Conservation (phyloP, 2,329 filamentous ascomycete species). For the Phyllosticta paracitricarpa region DNA sequence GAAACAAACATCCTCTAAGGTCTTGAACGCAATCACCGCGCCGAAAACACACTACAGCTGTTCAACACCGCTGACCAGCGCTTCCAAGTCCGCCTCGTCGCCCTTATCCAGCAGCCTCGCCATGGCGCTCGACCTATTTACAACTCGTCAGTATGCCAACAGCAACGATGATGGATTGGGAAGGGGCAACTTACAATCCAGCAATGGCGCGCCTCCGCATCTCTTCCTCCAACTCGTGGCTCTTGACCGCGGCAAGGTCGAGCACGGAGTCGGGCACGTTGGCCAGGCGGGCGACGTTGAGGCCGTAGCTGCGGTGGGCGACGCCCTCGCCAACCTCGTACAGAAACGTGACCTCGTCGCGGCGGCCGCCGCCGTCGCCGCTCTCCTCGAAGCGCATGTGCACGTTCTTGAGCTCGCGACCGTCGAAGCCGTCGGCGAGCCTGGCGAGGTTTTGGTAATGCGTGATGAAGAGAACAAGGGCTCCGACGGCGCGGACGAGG, state of each 20-base stretch:
- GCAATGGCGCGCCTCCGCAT: constrained; percentile 18
- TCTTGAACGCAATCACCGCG: not conserved
- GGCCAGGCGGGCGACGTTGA: constrained; percentile 85
- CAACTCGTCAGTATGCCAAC: not conserved
- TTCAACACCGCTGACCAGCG: constrained; percentile 7
- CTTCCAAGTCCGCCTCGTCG: constrained; percentile 13
- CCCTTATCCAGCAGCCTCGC: constrained; percentile 1
- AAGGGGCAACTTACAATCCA: not conserved
- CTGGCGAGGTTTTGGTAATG: constrained; percentile 86
- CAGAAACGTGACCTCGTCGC: constrained; percentile 81
- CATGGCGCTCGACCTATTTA: not conserved
- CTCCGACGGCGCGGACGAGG: constrained; percentile 62
- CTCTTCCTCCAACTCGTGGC: constrained; percentile 65
- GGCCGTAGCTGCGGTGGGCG: constrained; percentile 83
- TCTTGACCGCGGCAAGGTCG: constrained; percentile 70
- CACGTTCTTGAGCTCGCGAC: constrained; percentile 66
- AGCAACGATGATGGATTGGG: not conserved
- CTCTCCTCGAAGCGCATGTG: constrained; percentile 73
- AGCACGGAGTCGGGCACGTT: constrained; percentile 68
- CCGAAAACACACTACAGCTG: not conserved
- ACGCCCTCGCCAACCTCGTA: constrained; percentile 89
- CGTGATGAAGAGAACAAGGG: constrained; percentile 89
- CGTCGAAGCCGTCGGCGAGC: constrained; percentile 57
- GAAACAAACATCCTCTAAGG: no score
- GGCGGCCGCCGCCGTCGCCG: constrained; percentile 53